Conservation (phyloP, 1,284 basidiomycete species). For the Volvariella surrecta region DNA sequence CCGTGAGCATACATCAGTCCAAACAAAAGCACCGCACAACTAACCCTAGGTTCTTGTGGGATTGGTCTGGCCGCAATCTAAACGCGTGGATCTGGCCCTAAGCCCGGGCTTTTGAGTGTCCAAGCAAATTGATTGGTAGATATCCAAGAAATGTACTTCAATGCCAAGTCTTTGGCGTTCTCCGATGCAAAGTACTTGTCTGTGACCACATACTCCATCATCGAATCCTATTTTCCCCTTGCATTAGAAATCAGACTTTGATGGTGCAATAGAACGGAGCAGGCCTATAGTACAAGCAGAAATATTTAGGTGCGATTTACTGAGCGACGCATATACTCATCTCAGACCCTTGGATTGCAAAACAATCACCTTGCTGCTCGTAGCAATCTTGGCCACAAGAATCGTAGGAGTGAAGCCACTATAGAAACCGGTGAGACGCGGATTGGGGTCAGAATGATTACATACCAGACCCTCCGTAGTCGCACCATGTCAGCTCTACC, state of each 20-base stretch:
- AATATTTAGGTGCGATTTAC: background rate
- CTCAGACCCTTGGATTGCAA: slow-evolving; percentile 44
- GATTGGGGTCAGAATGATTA: slow-evolving; percentile 4
- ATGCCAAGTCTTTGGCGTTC: slow-evolving; percentile 8
- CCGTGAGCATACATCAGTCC: slow-evolving; percentile 10
- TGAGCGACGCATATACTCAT: slow-evolving; percentile 18
- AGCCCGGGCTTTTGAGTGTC: slow-evolving; percentile 56
- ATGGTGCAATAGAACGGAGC: slow-evolving; percentile 22
- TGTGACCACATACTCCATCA: slow-evolving; percentile 31
- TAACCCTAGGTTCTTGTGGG: slow-evolving; percentile 65
- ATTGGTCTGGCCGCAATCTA: slow-evolving; percentile 57
- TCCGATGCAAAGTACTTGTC: background rate
- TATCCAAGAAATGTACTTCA: slow-evolving; percentile 65
- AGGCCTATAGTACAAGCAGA: slow-evolving; percentile 35
- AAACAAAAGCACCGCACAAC: slow-evolving; percentile 11
- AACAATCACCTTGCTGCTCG: slow-evolving; percentile 32
- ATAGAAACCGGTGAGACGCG: slow-evolving; percentile 12
- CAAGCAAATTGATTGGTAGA: slow-evolving; percentile 49
- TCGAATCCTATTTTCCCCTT: slow-evolving; percentile 28
- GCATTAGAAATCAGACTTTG: background rate
- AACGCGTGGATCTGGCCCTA: slow-evolving; percentile 47
- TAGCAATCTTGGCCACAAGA: slow-evolving; percentile 47
- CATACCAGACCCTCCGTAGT: slow-evolving; percentile 37
- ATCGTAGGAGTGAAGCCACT: slow-evolving; percentile 78
- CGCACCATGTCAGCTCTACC: slow-evolving; percentile 41